Evolutionary conservation across 352 stramenopile species (phyloP).

Genomic region (Pythium guiyangense): DNA sequence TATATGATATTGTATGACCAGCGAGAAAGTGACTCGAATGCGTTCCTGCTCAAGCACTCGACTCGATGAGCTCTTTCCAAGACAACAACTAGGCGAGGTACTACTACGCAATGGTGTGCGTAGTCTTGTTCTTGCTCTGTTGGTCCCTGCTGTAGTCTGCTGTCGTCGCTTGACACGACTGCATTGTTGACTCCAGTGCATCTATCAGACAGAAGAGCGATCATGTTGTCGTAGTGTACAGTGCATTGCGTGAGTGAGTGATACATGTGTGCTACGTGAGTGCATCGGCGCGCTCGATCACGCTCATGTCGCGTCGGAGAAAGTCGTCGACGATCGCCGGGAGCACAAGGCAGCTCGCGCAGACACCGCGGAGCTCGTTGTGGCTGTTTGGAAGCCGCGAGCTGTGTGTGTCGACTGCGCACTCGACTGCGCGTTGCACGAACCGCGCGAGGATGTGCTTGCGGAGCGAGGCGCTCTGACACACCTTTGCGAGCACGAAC

Average conservation of each 20-base stretch:
- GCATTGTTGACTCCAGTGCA: too few relatives aligned
- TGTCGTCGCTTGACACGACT: too few relatives aligned
- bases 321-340: conserved; percentile 26
- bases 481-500: conserved; percentile 3
- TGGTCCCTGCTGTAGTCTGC: too few relatives aligned
- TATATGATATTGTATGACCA: neutral
- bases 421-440: conserved; percentile 17
- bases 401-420: conserved; percentile 17
- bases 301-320: conserved; percentile 14
- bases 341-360: conserved; percentile 22
- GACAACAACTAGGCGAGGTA: too few relatives aligned
- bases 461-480: neutral
- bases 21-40: neutral
- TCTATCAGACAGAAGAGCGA: too few relatives aligned
- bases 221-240: too few relatives aligned
- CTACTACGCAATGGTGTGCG: too few relatives aligned
- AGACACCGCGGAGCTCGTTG: conserved; percentile 10
- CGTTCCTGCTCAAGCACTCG: too few relatives aligned
- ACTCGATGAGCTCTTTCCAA: too few relatives aligned
- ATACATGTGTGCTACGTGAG: neutral
- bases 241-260: too few relatives aligned
- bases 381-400: conserved; percentile 10
- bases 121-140: too few relatives aligned
- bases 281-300: conserved; percentile 4
- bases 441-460: conserved; percentile 5